A percentile compares a stretch with the other conserved stretches of the same genome.
These are phyloP conservation scores for Alternaria burnsii DNA, from an alignment of 2,329 filamentous ascomycete genomes.

Conservation along the genomic window DNA sequence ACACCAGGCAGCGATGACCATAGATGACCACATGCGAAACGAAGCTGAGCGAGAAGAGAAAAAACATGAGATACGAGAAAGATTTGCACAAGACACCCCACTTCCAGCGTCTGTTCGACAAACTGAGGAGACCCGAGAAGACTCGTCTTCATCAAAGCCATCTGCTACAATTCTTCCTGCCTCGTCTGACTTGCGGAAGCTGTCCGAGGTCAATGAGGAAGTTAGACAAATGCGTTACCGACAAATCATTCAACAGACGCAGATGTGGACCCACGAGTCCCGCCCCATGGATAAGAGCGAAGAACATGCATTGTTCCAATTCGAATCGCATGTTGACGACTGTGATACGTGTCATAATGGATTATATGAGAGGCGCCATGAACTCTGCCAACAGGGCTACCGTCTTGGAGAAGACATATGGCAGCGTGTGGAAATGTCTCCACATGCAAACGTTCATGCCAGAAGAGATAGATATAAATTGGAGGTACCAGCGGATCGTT, in stretches of 20 bases:
- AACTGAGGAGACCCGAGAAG: neutral
- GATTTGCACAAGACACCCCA: slow-evolving; percentile 21
- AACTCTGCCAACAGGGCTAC: slow-evolving; percentile 35
- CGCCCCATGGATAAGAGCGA: slow-evolving; percentile 23
- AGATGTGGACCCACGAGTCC: neutral
- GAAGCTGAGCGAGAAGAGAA: slow-evolving; percentile 33
- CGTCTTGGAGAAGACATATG: slow-evolving; percentile 29
- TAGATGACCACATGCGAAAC: slow-evolving; percentile 33
- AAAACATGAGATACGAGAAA: slow-evolving; percentile 26
- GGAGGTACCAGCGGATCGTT: slow-evolving; percentile 30
- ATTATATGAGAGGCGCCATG: neutral
- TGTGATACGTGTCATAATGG: slow-evolving; percentile 32
- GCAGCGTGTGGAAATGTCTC: slow-evolving; percentile 33
- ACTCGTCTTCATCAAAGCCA: neutral
- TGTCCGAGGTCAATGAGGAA: slow-evolving; percentile 59
- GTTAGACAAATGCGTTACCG: slow-evolving; percentile 54
- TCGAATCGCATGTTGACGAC: slow-evolving; percentile 38
- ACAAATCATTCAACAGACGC: too few relatives aligned
- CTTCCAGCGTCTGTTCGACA: slow-evolving; percentile 11
- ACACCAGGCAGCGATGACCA: slow-evolving; percentile 31
- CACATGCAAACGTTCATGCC: slow-evolving; percentile 32
- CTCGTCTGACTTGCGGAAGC: slow-evolving; percentile 30
- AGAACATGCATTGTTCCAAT: slow-evolving; percentile 30
- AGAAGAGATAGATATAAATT: slow-evolving; percentile 17
- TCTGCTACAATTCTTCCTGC: slow-evolving; percentile 22